Evolutionary conservation across 352 stramenopile genomes (phyloP).

Genomic region (Aphanomyces invadans): DNA sequence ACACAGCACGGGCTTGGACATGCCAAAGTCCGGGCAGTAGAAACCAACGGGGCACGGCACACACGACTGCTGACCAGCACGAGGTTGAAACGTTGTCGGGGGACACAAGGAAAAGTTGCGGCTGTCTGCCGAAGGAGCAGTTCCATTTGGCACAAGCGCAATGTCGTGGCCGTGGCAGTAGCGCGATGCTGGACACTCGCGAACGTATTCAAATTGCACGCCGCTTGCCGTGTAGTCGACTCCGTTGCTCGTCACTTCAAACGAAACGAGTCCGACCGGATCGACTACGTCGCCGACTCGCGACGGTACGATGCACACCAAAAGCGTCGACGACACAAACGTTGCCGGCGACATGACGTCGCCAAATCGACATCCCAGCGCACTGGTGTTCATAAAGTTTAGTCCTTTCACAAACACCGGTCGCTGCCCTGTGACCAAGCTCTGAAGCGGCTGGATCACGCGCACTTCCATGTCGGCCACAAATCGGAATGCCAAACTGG

Average conservation of each 20-base stretch:
- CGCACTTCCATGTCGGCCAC: constrained; percentile 76
- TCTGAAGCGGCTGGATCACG: constrained; percentile 58
- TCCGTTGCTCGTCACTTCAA: constrained; percentile 84
- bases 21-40: constrained; percentile 89
- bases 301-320: constrained; percentile 74
- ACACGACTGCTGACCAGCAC: constrained; percentile 64
- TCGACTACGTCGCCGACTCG: constrained; percentile 42
- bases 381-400: constrained; percentile 90
- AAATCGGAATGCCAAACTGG: constrained; percentile 60
- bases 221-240: constrained; percentile 73
- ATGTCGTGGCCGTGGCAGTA: constrained; percentile 57
- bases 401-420: constrained; percentile 88
- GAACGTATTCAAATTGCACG: constrained; percentile 66
- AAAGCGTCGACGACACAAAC: constrained; percentile 64
- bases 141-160: constrained; percentile 83
- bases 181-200: constrained; percentile 43
- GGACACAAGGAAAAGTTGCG: constrained; percentile 93
- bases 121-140: constrained; percentile 39
- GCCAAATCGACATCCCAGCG: constrained; percentile 85
- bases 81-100: constrained; percentile 91
- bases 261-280: constrained; percentile 39
- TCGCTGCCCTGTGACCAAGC: constrained; percentile 63
- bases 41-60: constrained; percentile 91
- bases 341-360: constrained; percentile 51
- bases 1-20: constrained; percentile 86